Conservation (phyloP, 148 eudicot genomes). For the Mesembryanthemum crystallinum region DNA sequence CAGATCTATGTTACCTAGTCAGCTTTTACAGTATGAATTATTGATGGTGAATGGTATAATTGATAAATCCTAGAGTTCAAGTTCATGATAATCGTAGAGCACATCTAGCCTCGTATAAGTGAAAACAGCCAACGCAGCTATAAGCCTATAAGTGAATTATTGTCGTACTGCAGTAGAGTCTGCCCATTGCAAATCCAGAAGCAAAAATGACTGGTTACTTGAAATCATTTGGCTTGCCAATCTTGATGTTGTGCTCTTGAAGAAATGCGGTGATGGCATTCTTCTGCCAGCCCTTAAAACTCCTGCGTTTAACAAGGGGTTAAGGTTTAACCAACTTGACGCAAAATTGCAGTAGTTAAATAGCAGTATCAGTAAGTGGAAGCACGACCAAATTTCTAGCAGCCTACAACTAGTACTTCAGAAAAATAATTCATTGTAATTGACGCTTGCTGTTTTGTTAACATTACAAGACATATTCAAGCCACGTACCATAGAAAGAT, state of each 20-base stretch:
- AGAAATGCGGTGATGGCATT: conserved; percentile 51
- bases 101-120: neutral
- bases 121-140: too few species aligned
- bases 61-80: too few species aligned
- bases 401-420: neutral
- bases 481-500: neutral
- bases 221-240: conserved; percentile 65
- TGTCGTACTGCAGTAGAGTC: neutral
- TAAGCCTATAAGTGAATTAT: neutral
- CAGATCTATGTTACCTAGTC: too few species aligned
- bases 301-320: conserved; percentile 37
- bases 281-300: conserved; percentile 81
- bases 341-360: neutral
- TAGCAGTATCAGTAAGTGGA: neutral
- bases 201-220: conserved; percentile 10
- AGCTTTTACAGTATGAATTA: too few species aligned
- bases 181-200: neutral
- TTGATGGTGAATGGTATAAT: too few species aligned
- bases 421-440: neutral
- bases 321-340: neutral
- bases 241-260: conserved; percentile 45
- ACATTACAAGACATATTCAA: neutral
- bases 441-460: neutral
- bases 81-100: neutral
- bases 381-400: neutral